Base-by-base conservation (phyloP, 1,139 yeast genomes). In the Arxiozyma heterogenica region DNA sequence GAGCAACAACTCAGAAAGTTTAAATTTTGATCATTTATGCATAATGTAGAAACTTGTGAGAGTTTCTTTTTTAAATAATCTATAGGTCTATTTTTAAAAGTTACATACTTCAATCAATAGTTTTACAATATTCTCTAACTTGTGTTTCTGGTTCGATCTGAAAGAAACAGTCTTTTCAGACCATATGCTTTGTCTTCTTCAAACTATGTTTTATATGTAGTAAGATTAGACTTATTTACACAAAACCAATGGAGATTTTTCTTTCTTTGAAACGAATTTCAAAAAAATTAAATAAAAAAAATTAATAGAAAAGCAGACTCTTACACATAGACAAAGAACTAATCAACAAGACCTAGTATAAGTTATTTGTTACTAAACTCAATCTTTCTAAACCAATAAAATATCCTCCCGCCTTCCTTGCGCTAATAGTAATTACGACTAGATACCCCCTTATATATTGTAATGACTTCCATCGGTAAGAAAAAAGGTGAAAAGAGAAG, bases 1-100 rank as follows among this genome's bases (percentile, higher is more conserved):
- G 63, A 59, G 3, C 63, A 56, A 20, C 57, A 55, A 11, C 43
- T 53, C 9, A 59, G 62, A 11, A 66, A 61, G 30, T 68, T 67
- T 58, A 69, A 64, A 50, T 69, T 69, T 52, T 69, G 55, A 54
- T 17, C 15, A 23, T 8, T 47, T 9, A 20, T 46, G 22, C 22
- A 18, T 41, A 41, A 34, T 34, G 2, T 11, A 12, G 15, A 12
- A 4, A 15, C n/a, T 11, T 34, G 39, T 11, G 15, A 15, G 17
- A 15, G 39, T 34, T 30, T 8, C 39, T 12, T 34, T 34, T 34
- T 12, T 8, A 34, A 34, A 34, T 12, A 34, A 34, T 3, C 2
- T 34, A 34, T 34, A 34, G 2, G 15, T 15, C 17, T 34, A 15
- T 34, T 12, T 34, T 9, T 34, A 34, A 34, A 3, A 34, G n/a